phyloP scores from a whole-genome alignment of 1,139 yeast species.

The Suhomyces bribrorum region DNA sequence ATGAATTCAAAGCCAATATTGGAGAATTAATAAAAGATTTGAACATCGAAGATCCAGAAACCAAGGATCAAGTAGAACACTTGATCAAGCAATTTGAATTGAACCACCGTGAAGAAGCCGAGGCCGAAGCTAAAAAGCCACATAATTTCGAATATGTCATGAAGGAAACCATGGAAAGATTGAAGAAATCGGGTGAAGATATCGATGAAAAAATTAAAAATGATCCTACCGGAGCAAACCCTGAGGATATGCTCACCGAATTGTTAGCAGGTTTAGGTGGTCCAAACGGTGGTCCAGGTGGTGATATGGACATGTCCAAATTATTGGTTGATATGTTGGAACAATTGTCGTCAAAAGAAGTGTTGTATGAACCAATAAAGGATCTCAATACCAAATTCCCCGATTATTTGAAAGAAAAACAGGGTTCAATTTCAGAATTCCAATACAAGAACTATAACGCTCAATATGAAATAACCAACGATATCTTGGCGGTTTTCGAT shows the following conservation, averaged over 20 bases:
- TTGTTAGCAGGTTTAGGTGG: slow-evolving; percentile 50
- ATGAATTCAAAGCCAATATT: slow-evolving; percentile 53
- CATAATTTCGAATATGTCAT: slow-evolving; percentile 72
- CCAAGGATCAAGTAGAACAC: slow-evolving; percentile 56
- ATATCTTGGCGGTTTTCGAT: slow-evolving; percentile 61
- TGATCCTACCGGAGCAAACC: slow-evolving; percentile 46
- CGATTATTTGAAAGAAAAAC: slow-evolving; percentile 56
- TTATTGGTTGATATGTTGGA: slow-evolving; percentile 77
- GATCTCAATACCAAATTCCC: slow-evolving; percentile 75
- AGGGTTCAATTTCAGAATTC: slow-evolving; percentile 43
- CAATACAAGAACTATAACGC: slow-evolving; percentile 53
- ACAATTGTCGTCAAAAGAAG: slow-evolving; percentile 82
- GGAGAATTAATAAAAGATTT: slow-evolving; percentile 61
- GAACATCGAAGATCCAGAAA: slow-evolving; percentile 58
- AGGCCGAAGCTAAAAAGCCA: slow-evolving; percentile 34
- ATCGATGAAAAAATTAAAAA: slow-evolving; percentile 64
- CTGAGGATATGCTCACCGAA: slow-evolving; percentile 62
- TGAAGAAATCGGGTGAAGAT: slow-evolving; percentile 66
- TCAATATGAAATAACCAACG: slow-evolving; percentile 56
- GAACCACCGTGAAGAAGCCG: slow-evolving; percentile 36
- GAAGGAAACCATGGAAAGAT: slow-evolving; percentile 76
- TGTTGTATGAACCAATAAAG: slow-evolving; percentile 84
- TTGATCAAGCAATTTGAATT: slow-evolving; percentile 49
- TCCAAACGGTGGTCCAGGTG: slow-evolving; percentile 36
- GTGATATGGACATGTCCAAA: slow-evolving; percentile 58